Base-by-base conservation (phyloP, 768 basidiomycete species). In the Boletus sensibilis region DNA sequence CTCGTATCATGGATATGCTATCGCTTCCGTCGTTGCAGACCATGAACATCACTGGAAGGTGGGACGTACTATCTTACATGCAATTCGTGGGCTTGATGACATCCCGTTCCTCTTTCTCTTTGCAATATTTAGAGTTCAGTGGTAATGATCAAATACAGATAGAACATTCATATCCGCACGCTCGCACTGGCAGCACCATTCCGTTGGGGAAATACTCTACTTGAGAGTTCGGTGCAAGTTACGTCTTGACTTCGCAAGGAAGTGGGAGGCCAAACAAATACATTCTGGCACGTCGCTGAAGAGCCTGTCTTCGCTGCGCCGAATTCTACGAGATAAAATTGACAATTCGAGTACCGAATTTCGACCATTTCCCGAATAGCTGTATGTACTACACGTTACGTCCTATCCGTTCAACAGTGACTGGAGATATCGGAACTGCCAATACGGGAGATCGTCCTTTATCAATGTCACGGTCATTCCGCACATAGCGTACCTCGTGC, bases 401-500 rank as follows among this genome's bases (percentile, higher is more conserved):
- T 27, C 25, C 25, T 23, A 23, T n/a, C 20, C 40, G 5, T 37
- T 42, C 21, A 1, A 14, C n/a, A n/a, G n/a, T n/a, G n/a, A n/a
- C 40, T 33, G 33, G 48, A 35, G 47, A 46, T 57, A 58, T 23
- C 39, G 14, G 14, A 53, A 38, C 31, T 50, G 29, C 42, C 39
- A 23, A 37, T 14, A 46, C 3, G 1, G 38, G 39, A 25, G 54
- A 62, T 61, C 38, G 10, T 47, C 35, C 29, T 14, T n/a, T n/a
- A n/a, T n/a, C n/a, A n/a, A n/a, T n/a, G n/a, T n/a, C n/a, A n/a
- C n/a, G n/a, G n/a, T n/a, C 4, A 7, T 37, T 56, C 39, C 23
- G 10, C 7, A 27, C 25, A 23, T 27, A 18, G 18, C 18, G 47
- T 14, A 11, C 62, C 62, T 61, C 62, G 23, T 64, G 62, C 53